These are phyloP conservation scores for Paramecium bursaria DNA, from an alignment of 73 alveolate species.

Conservation along the genomic window DNA sequence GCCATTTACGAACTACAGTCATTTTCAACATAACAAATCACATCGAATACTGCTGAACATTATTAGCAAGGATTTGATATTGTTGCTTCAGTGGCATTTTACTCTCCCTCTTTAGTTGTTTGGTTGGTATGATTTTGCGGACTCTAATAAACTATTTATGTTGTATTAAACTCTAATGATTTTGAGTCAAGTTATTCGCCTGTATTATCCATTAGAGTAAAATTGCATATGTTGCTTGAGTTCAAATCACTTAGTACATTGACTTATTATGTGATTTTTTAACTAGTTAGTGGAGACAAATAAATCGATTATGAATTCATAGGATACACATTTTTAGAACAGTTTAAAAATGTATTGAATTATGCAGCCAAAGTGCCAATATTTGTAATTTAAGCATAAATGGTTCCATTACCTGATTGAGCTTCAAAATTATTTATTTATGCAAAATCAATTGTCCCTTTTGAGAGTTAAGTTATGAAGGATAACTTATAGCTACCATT, in stretches of 20 bases:
- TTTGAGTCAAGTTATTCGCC: constrained; percentile 33
- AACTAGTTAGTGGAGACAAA: constrained; percentile 1
- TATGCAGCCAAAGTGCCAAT: constrained; percentile 16
- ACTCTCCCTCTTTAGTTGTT: neutral
- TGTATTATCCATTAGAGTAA: constrained; percentile 18
- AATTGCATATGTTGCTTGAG: neutral
- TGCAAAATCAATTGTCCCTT: constrained; percentile 48
- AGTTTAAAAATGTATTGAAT: constrained; percentile 32
- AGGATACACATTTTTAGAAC: constrained; percentile 20
- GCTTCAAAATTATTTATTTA: constrained; percentile 39
- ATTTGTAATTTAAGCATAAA: constrained; percentile 54
- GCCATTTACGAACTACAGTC: constrained; percentile 2
- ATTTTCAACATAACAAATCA: constrained; percentile 14
- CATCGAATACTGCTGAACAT: constrained; percentile 24
- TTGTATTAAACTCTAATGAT: constrained; percentile 18
- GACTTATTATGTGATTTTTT: neutral
- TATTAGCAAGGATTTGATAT: neutral
- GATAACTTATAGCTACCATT: neutral
- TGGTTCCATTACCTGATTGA: constrained; percentile 34
- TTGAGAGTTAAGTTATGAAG: neutral
- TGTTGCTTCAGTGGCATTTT: neutral
- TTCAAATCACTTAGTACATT: constrained; percentile 48
- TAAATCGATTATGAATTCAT: neutral
- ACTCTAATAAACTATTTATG: neutral
- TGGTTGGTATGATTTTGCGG: neutral